These are phyloP conservation scores for Fusarium chuoi DNA, from an alignment of 2,329 filamentous ascomycete genomes.

Conservation along the genomic window DNA sequence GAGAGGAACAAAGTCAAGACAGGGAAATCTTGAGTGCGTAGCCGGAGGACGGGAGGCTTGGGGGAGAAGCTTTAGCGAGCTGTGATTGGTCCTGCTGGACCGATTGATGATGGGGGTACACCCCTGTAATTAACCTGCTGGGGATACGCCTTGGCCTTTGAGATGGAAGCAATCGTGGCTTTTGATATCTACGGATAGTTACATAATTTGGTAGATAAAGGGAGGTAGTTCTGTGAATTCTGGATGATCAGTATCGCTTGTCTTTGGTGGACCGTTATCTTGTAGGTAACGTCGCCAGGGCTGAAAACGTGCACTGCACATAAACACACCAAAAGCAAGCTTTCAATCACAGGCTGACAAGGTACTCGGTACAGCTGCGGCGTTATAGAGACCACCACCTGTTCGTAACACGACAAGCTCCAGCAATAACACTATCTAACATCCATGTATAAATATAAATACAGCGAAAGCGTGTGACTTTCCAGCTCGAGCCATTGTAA, in stretches of 20 bases:
- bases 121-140: constrained; percentile 31
- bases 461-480: neutral
- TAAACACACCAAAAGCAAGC: neutral
- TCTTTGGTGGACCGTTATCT: neutral
- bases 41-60: constrained; percentile 47
- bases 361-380: constrained; percentile 29
- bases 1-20: constrained; percentile 38
- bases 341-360: neutral
- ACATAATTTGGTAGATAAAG: too few species aligned
- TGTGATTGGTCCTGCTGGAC: constrained; percentile 40
- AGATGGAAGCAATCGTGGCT: constrained; percentile 25
- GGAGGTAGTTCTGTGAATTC: neutral
- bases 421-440: constrained; percentile 1
- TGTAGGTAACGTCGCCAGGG: neutral
- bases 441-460: neutral
- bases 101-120: constrained; percentile 36
- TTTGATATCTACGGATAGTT: constrained; percentile 7
- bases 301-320: neutral
- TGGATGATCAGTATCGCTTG: neutral
- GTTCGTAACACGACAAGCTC: constrained; percentile 10
- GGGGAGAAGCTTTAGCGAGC: constrained; percentile 39
- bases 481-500: neutral
- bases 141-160: constrained; percentile 22
- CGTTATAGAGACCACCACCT: constrained; percentile 15
- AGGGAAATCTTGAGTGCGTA: constrained; percentile 46